Conservation (phyloP, 2,329 filamentous ascomycete species). For the Acarospora socialis region DNA sequence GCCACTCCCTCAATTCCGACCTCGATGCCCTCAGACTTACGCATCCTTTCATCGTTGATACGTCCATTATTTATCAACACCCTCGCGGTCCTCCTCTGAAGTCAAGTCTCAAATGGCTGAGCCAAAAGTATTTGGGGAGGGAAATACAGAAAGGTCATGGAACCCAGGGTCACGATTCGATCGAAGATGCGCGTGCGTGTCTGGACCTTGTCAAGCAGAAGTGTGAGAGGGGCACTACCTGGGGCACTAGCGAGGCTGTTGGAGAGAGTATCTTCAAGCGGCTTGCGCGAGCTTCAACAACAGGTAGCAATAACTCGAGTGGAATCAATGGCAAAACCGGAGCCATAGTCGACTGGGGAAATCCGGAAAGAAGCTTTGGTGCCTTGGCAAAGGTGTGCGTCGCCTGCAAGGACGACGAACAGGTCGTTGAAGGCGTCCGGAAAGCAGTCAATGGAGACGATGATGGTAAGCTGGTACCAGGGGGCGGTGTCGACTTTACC, state of each 20-base stretch:
- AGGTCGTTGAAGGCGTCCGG: slow-evolving; percentile 43
- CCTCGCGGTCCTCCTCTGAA: slow-evolving; percentile 80
- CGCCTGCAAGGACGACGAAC: slow-evolving; percentile 42
- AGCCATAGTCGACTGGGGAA: slow-evolving; percentile 77
- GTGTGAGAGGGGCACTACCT: slow-evolving; percentile 78
- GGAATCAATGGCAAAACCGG: slow-evolving; percentile 24
- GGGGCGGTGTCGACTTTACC: slow-evolving; percentile 44
- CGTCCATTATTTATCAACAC: slow-evolving; percentile 78
- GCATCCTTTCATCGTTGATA: slow-evolving; percentile 90
- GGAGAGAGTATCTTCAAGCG: slow-evolving; percentile 84
- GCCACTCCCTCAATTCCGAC: slow-evolving; percentile 35
- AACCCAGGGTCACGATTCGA: slow-evolving; percentile 66
- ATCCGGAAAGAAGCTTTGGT: slow-evolving; percentile 50
- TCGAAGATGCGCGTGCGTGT: slow-evolving; percentile 83
- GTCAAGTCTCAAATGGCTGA: slow-evolving; percentile 77
- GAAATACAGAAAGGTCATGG: slow-evolving; percentile 74
- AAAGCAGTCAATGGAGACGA: slow-evolving; percentile 36
- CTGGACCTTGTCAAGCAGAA: slow-evolving; percentile 91
- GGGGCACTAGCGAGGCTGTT: slow-evolving; percentile 66
- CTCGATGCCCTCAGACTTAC: slow-evolving; percentile 71
- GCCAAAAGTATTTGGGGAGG: slow-evolving; percentile 69
- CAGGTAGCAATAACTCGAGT: slow-evolving; percentile 22
- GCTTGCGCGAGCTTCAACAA: slow-evolving; percentile 43
- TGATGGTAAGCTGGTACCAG: slow-evolving; percentile 29
- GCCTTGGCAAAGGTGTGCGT: slow-evolving; percentile 41